Conservation (phyloP, 2,329 filamentous ascomycete species). For the Beauveria sp. region DNA sequence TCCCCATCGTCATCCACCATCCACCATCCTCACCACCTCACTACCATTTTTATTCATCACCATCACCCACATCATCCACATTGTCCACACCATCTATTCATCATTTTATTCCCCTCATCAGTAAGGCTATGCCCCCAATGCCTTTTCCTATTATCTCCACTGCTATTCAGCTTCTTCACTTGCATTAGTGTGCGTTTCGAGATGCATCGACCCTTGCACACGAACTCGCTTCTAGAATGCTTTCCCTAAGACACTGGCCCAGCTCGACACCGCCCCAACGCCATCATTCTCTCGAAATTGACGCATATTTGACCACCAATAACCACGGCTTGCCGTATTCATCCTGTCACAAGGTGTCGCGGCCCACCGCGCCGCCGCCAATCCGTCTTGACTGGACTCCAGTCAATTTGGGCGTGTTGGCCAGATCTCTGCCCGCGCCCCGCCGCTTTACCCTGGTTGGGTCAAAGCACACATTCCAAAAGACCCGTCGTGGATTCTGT, state of each 20-base stretch:
- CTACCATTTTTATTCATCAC: background rate
- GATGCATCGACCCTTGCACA: background rate
- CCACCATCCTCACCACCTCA: background rate
- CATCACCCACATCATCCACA: background rate
- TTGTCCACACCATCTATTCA: background rate
- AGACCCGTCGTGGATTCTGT: background rate
- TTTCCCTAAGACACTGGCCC: background rate
- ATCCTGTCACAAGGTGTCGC: conserved; percentile 1
- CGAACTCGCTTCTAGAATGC: conserved; percentile 9
- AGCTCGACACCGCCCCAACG: background rate
- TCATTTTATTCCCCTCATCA: too few species aligned
- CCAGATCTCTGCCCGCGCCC: conserved; percentile 1
- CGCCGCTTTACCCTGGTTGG: background rate
- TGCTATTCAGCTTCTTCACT: conserved; percentile 2
- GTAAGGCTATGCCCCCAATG: background rate
- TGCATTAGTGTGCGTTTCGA: conserved; percentile 2
- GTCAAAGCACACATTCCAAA: background rate
- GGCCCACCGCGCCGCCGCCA: background rate
- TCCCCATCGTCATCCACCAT: background rate
- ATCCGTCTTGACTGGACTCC: background rate
- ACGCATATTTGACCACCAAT: background rate
- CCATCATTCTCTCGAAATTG: background rate
- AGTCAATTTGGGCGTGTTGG: background rate
- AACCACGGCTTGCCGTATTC: background rate
- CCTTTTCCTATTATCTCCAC: background rate